phyloP scores from a whole-genome alignment of 176 grass and related monocot species.

The Ensete ventricosum region DNA sequence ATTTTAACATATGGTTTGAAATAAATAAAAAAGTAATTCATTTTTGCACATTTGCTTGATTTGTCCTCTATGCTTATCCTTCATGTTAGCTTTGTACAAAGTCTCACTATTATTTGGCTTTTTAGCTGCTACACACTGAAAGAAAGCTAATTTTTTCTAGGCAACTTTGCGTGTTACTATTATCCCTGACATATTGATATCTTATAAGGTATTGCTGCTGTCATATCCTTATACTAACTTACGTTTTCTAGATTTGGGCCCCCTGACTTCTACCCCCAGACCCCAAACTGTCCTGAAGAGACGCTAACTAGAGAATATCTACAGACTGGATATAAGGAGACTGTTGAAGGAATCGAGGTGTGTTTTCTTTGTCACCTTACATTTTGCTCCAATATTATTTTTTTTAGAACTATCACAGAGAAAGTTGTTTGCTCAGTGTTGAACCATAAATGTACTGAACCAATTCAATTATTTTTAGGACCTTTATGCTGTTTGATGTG shows the following conservation, averaged over 20 bases:
- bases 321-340: constrained; percentile 90
- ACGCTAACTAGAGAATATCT: constrained; percentile 92
- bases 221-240: constrained; percentile 1
- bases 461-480: not conserved
- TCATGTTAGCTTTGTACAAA: not conserved
- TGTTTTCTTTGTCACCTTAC: constrained; percentile 11
- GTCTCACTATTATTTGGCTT: not conserved
- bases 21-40: not conserved
- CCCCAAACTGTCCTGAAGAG: constrained; percentile 90
- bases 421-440: not conserved
- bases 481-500: too few relatives aligned
- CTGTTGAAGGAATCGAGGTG: constrained; percentile 98
- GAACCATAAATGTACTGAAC: not conserved
- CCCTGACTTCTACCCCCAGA: constrained; percentile 94
- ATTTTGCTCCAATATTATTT: not conserved
- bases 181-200: not conserved
- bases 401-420: not conserved
- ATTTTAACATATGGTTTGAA: too few relatives aligned
- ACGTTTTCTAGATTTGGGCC: constrained; percentile 72
- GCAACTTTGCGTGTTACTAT: not conserved
- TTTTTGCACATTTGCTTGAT: not conserved
- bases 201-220: not conserved
- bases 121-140: not conserved
- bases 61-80: not conserved
- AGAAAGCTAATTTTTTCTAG: not conserved